Evolutionary conservation across 2,329 filamentous ascomycete genomes (phyloP), one percentile per base, ranked within the genome.

Genomic region (Aspergillus arachidicola): DNA sequence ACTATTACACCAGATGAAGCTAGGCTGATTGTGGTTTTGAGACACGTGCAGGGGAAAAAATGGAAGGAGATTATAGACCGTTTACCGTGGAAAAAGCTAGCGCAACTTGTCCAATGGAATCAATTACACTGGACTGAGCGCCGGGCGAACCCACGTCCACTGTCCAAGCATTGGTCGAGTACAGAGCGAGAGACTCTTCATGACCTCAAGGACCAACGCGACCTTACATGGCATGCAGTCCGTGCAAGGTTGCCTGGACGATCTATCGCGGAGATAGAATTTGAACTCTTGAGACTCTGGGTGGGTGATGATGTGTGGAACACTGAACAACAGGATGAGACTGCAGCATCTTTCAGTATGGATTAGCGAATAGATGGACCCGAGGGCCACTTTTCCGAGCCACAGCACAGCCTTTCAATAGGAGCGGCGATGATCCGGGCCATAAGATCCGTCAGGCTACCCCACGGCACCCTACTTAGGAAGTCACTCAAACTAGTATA

Each of bases 261-360:
- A 26, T 69, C 72, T 19, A 66, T 67, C 50, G 62, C 68, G 23
- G 75, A 77, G 58, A 68, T 77, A 34, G 76, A 79, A 59, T 74
- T 73, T 62, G 71, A 78, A 57, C 60, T 78, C 59, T 63, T 79
- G 61, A 68, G 69, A 58, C 66, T 73, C 28, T 78, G 74, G 73
- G 71, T 66, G 51, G 69, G 69, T 12, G 68, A 69, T 46, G 66
- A 68, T 21, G 62, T 63, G 32, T 66, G 62, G 64, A 62, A 60
- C 58, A 56, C 58, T 59, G 53, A 64, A 50, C 54, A 60, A 10
- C 38, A 48, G 51, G 57, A 61, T 11, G 58, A 3, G 56, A 65
- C 48, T 46, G 6, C 43, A 26, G 30, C 11, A 30, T 43, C 45
- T 14, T 41, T 41, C 10, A 50, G 48, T 19, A 45, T 50, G 30